Base-by-base conservation (phyloP, 2,329 filamentous ascomycete species). In the Colletotrichum sp. region DNA sequence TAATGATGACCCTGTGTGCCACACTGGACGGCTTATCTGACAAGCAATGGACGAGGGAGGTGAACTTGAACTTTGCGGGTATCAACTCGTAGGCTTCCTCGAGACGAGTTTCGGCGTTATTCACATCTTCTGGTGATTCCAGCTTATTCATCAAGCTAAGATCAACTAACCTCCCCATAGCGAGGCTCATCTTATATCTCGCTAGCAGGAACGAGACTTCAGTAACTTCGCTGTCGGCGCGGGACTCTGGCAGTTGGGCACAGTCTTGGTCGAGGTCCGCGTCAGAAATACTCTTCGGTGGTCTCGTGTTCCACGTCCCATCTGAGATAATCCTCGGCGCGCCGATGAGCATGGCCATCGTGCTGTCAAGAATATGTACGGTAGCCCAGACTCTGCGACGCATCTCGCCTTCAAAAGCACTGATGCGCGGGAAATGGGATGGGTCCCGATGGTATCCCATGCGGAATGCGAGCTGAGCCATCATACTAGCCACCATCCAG, bases 281-380 rank as follows among this genome's bases (percentile, higher is more conserved):
- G 13, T 55, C 52, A 0, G 1, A 7, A 55, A 24, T 21, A n/a
- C n/a, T n/a, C n/a, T n/a, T n/a, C n/a, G 52, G 6, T 7, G 52
- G n/a, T 26, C 0, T 55, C 10, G 24, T 55, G 52, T 24, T 26
- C n/a, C 52, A 21, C 0, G n/a, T 55, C 52, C 13, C 52, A 26
- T 55, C n/a, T 2, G 6, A 21, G 24, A 55, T 55, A 1, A 55
- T 7, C 10, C n/a, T 21, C 10, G 52, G 52, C 6, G 24, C 24
- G 0, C 52, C 52, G 10, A 55, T 0, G n/a, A 21, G n/a, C 24
- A 55, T 21, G 1, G 52, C 10, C 10, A 55, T 21, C 0, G 24
- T 18, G n/a, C 0, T 7, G n/a, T 55, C 52, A 1, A 55, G 1
- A 0, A 21, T 26, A 1, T 55, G 24, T 55, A 55, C 3, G 0